Evolutionary conservation across 306 rosid species (phyloP).

Genomic region (Cucurbita maxima): DNA sequence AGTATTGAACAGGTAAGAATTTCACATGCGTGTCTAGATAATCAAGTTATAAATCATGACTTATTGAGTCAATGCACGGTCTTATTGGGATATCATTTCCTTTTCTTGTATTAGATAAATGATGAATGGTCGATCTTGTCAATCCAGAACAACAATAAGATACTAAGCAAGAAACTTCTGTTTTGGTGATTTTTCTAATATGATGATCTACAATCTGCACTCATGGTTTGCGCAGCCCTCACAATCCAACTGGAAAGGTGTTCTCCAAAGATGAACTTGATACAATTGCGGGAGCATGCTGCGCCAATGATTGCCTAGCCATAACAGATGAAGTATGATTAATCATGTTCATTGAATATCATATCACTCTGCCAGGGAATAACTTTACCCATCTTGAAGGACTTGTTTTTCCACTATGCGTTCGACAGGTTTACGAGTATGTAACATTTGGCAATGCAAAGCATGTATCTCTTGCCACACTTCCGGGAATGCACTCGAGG

Average conservation of each 20-base stretch:
- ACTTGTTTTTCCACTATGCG: background rate
- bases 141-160: background rate
- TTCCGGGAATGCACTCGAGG: slow-evolving; percentile 69
- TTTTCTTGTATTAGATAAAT: background rate
- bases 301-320: slow-evolving; percentile 39
- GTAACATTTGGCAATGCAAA: slow-evolving; percentile 39
- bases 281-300: slow-evolving; percentile 54
- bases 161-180: background rate
- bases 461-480: slow-evolving; percentile 64
- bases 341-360: background rate
- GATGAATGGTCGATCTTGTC: background rate
- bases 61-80: background rate
- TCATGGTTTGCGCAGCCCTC: slow-evolving; percentile 45
- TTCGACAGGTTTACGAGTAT: slow-evolving; percentile 59
- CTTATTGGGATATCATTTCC: background rate
- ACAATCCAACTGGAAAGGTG: slow-evolving; percentile 90
- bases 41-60: background rate
- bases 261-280: slow-evolving; percentile 70
- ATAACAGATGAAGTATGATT: slow-evolving; percentile 81
- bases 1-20: slow-evolving; percentile 59
- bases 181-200: background rate
- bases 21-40: background rate
- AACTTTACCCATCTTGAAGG: background rate
- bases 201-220: background rate
- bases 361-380: background rate